Conservation (phyloP, 768 basidiomycete species). For the Tylopilus plumbeoviolaceoides region DNA sequence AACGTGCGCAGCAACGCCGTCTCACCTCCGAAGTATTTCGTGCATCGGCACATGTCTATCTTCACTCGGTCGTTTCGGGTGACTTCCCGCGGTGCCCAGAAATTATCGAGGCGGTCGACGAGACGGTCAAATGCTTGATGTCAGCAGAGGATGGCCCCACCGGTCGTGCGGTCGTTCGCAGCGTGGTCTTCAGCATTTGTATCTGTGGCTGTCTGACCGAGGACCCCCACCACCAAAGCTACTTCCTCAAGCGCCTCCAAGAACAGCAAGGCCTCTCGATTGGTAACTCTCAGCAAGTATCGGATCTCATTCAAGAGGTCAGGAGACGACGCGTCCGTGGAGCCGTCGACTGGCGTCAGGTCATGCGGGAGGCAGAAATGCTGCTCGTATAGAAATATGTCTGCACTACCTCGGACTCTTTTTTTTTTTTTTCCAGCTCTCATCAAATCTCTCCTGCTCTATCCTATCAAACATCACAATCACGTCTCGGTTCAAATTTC, state of each 20-base stretch:
- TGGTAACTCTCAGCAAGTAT: conserved; percentile 63
- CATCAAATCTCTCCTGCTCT: conserved; percentile 1
- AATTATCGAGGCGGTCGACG: conserved; percentile 50
- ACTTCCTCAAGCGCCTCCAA: conserved; percentile 44
- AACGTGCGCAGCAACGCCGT: conserved; percentile 34
- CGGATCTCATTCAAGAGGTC: conserved; percentile 49
- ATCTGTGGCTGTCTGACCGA: conserved; percentile 69
- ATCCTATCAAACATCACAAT: conserved; percentile 1
- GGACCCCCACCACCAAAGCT: conserved; percentile 36
- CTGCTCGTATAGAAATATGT: conserved; percentile 50
- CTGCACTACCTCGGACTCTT: not conserved
- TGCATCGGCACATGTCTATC: conserved; percentile 67
- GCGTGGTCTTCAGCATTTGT: conserved; percentile 76
- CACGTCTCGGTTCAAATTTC: not conserved
- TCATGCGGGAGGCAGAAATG: conserved; percentile 47
- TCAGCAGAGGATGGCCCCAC: conserved; percentile 32
- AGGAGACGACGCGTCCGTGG: conserved; percentile 46
- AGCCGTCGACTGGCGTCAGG: conserved; percentile 60
- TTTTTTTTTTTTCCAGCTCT: too few species aligned
- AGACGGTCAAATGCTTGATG: conserved; percentile 48
- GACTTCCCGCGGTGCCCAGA: conserved; percentile 64
- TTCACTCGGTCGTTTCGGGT: conserved; percentile 74
- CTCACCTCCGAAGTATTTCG: conserved; percentile 65
- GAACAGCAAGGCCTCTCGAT: conserved; percentile 50
- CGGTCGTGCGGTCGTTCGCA: conserved; percentile 59